Evolutionary conservation across 192 early-diverging fungal genomes (phyloP).

Genomic region (Gamsiella multidivaricata): DNA sequence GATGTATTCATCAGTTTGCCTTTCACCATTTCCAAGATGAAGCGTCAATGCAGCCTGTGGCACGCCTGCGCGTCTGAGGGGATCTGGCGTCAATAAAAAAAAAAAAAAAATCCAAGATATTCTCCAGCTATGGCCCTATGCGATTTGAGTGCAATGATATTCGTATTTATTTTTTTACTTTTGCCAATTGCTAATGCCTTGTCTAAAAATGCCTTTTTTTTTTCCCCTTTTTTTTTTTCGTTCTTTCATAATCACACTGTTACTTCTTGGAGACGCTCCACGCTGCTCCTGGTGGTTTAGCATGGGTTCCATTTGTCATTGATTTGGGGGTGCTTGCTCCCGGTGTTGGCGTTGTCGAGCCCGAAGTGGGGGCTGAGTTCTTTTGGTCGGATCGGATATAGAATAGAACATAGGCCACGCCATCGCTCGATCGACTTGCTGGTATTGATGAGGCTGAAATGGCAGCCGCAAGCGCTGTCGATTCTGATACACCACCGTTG

Average conservation of each 20-base stretch:
- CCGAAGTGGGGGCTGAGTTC: conserved; percentile 1
- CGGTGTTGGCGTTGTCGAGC: background rate
- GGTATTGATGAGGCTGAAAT: conserved; percentile 43
- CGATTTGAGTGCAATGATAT: too few species aligned
- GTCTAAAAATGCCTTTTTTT: background rate
- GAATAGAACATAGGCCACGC: conserved; percentile 84
- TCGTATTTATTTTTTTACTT: too few species aligned
- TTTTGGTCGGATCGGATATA: conserved; percentile 63
- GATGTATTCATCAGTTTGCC: conserved; percentile 2
- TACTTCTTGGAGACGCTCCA: conserved; percentile 42
- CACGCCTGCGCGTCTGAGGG: too few species aligned
- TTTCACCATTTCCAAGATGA: too few species aligned
- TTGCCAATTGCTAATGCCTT: too few species aligned
- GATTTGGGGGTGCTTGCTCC: conserved; percentile 15
- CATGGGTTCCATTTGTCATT: conserved; percentile 17
- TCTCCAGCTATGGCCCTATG: too few species aligned
- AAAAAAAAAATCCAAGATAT: too few species aligned
- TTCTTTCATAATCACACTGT: background rate
- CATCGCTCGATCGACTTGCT: conserved; percentile 58
- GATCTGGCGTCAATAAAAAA: too few species aligned
- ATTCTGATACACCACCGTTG: conserved; percentile 34
- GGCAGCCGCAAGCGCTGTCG: conserved; percentile 40
- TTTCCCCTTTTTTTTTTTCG: background rate
- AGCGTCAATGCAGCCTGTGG: too few species aligned
- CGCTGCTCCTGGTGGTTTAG: conserved; percentile 15